Percentiles rank a stretch among this genome's conserved stretches.
Conservation (phyloP, 2,329 filamentous ascomycete species). For the Cercospora nicotianae region DNA sequence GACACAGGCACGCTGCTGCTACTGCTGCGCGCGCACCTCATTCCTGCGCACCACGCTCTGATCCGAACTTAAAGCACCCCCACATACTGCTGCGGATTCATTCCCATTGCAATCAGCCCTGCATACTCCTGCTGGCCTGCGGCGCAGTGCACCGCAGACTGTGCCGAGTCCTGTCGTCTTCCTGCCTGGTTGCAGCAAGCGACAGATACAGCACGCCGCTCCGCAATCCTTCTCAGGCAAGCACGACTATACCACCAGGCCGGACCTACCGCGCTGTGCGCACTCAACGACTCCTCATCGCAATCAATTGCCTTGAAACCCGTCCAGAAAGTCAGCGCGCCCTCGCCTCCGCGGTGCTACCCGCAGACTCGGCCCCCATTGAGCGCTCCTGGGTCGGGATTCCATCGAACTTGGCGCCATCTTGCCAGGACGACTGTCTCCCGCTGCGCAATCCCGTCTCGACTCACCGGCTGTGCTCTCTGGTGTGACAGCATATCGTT, state of each 20-base stretch:
- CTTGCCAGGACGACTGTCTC: slow-evolving; percentile 1
- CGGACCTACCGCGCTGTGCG: slow-evolving; percentile 21
- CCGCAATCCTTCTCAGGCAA: slow-evolving; percentile 9
- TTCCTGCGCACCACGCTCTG: slow-evolving; percentile 5
- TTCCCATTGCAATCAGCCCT: slow-evolving; percentile 21
- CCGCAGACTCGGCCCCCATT: slow-evolving; percentile 6
- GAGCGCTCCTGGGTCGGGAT: slow-evolving; percentile 3
- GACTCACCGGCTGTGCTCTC: slow-evolving; percentile 20
- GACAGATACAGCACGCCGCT: slow-evolving; percentile 16
- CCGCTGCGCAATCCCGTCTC: neutral
- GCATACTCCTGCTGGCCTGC: slow-evolving; percentile 13
- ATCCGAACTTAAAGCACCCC: slow-evolving; percentile 16
- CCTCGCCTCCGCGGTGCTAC: neutral
- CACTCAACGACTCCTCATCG: slow-evolving; percentile 3
- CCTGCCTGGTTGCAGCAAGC: slow-evolving; percentile 25
- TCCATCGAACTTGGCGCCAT: slow-evolving; percentile 6
- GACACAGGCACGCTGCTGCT: slow-evolving; percentile 15
- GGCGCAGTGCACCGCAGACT: slow-evolving; percentile 8
- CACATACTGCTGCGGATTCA: slow-evolving; percentile 17
- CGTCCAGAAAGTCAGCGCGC: neutral
- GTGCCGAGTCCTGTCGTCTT: slow-evolving; percentile 17
- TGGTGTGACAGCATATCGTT: slow-evolving; percentile 14
- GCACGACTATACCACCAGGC: slow-evolving; percentile 16
- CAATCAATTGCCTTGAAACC: slow-evolving; percentile 6
- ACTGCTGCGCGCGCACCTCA: slow-evolving; percentile 1